Evolutionary conservation across 2,329 filamentous ascomycete genomes (phyloP).

Genomic region (Colletotrichum orbiculare): DNA sequence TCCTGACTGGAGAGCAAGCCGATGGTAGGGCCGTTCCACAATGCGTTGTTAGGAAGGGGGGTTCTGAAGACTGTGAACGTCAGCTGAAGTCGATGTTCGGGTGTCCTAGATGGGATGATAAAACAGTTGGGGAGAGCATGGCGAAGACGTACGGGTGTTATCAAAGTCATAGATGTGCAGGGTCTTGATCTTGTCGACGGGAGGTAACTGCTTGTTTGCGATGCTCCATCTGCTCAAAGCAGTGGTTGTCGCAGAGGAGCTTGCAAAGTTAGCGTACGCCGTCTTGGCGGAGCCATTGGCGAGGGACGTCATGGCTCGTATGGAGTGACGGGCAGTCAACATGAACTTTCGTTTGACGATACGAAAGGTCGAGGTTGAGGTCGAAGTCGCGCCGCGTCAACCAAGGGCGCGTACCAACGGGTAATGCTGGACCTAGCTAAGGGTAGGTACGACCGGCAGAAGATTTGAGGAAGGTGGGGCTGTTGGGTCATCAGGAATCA

Average conservation of each 20-base stretch:
- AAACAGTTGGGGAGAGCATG: slow-evolving; percentile 8
- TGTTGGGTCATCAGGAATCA: slow-evolving; percentile 9
- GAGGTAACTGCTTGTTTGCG: slow-evolving; percentile 73
- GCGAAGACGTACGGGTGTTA: slow-evolving; percentile 75
- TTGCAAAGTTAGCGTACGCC: slow-evolving; percentile 6
- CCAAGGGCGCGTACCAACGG: slow-evolving; percentile 20
- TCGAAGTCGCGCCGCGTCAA: slow-evolving; percentile 19
- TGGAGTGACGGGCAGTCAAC: slow-evolving; percentile 37
- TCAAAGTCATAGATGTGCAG: slow-evolving; percentile 99
- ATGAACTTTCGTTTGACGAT: slow-evolving; percentile 33
- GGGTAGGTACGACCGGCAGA: slow-evolving; percentile 12
- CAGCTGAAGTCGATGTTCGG: slow-evolving; percentile 16
- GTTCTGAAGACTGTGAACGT: slow-evolving; percentile 80
- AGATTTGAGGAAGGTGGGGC: slow-evolving; percentile 11
- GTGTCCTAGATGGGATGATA: background rate
- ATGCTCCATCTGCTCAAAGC: slow-evolving; percentile 88
- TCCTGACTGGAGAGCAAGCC: slow-evolving; percentile 82
- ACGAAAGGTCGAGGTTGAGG: slow-evolving; percentile 17
- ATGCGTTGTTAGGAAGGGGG: slow-evolving; percentile 85
- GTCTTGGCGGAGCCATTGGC: slow-evolving; percentile 37
- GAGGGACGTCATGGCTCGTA: slow-evolving; percentile 38
- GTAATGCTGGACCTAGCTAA: slow-evolving; percentile 21
- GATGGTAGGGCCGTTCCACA: slow-evolving; percentile 86
- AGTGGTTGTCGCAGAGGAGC: slow-evolving; percentile 68
- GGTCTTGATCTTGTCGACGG: slow-evolving; percentile 75